Percentiles rank a stretch among this genome's conserved stretches.
Conservation (phyloP, 2,329 filamentous ascomycete species). For the Dactylonectria estremocensis region DNA sequence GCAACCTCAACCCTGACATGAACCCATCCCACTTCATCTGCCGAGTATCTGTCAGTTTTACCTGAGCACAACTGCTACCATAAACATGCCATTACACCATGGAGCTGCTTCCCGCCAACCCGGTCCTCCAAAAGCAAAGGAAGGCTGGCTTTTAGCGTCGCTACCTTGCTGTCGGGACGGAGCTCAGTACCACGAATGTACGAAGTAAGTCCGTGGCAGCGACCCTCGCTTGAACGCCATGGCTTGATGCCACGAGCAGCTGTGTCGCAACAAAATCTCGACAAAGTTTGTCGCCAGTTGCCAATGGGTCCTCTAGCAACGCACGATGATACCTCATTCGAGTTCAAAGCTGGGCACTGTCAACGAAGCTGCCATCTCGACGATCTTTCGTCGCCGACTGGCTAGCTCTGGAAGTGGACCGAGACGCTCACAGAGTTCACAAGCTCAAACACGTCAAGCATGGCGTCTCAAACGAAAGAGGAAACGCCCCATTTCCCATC, state of each 20-base stretch:
- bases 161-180: slow-evolving; percentile 17
- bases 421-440: slow-evolving; percentile 17
- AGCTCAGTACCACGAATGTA: not conserved
- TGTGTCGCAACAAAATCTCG: not conserved
- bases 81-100: slow-evolving; percentile 16
- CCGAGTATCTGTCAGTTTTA: slow-evolving; percentile 4
- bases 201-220: not conserved
- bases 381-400: slow-evolving; percentile 23
- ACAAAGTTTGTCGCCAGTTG: slow-evolving; percentile 10
- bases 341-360: not conserved
- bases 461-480: slow-evolving; percentile 29
- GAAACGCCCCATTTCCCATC: slow-evolving; percentile 37
- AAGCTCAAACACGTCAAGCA: slow-evolving; percentile 31
- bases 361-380: slow-evolving; percentile 15
- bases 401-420: slow-evolving; percentile 12
- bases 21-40: slow-evolving; percentile 11
- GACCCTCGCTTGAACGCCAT: not conserved
- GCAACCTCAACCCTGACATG: slow-evolving; percentile 15
- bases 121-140: slow-evolving; percentile 13
- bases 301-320: slow-evolving; percentile 21
- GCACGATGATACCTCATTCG: slow-evolving; percentile 21
- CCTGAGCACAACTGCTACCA: not conserved
- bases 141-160: slow-evolving; percentile 11
- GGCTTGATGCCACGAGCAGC: slow-evolving; percentile 9
- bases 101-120: slow-evolving; percentile 6